These are phyloP conservation scores for Bothriochloa decipiens DNA, from an alignment of 176 grass and related monocot species.

Conservation along the genomic window DNA sequence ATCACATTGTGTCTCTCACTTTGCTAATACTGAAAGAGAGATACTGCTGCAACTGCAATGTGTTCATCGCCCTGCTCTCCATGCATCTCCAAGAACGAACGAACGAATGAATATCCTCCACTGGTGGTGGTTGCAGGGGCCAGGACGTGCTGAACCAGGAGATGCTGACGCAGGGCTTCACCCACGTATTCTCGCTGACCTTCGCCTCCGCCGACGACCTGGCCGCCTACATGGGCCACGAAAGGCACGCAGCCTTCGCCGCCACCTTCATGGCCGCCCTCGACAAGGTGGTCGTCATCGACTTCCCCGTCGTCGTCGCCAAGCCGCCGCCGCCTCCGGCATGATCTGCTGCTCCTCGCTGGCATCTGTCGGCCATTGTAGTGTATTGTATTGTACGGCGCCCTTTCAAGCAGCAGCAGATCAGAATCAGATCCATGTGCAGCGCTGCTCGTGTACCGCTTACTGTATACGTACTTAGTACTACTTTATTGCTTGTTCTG, in stretches of 20 bases:
- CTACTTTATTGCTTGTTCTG: neutral
- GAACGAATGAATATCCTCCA: neutral
- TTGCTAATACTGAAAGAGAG: too few species aligned
- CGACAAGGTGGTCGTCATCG: constrained; percentile 70
- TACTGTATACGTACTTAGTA: neutral
- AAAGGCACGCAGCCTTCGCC: constrained; percentile 52
- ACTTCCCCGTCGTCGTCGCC: constrained; percentile 60
- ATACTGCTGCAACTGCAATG: too few species aligned
- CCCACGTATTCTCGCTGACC: constrained; percentile 51
- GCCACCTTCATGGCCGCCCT: constrained; percentile 60
- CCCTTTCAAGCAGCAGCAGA: neutral
- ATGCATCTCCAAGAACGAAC: neutral
- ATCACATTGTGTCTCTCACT: too few species aligned
- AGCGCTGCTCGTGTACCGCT: neutral
- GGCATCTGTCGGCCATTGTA: neutral
- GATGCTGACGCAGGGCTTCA: constrained; percentile 61
- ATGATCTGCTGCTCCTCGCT: neutral
- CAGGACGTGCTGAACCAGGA: constrained; percentile 47
- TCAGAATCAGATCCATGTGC: constrained; percentile 16
- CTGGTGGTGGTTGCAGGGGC: constrained; percentile 15
- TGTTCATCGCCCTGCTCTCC: too few species aligned
- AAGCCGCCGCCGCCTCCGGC: constrained; percentile 41
- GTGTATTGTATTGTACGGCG: neutral
- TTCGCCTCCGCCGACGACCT: constrained; percentile 48
- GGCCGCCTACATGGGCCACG: constrained; percentile 42